These are phyloP conservation scores for Neopestalotiopsis sp. DNA, from an alignment of 2,329 filamentous ascomycete genomes.

Conservation along the genomic window DNA sequence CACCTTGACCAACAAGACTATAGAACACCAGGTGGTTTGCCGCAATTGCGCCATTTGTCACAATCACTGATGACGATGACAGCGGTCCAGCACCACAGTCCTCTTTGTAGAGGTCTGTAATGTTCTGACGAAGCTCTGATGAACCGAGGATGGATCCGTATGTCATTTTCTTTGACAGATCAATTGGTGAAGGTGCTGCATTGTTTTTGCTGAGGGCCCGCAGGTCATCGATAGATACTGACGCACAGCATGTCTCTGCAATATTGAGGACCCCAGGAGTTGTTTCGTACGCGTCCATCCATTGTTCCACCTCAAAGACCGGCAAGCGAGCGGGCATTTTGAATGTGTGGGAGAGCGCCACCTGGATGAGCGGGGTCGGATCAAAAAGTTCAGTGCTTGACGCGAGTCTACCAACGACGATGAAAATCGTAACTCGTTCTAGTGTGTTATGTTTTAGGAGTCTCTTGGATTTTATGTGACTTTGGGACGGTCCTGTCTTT, in stretches of 20 bases:
- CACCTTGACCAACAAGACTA: slow-evolving; percentile 70
- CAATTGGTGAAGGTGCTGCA: slow-evolving; percentile 43
- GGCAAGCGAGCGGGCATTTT: slow-evolving; percentile 38
- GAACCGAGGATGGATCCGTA: slow-evolving; percentile 79
- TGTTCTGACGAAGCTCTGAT: slow-evolving; percentile 63
- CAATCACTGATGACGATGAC: slow-evolving; percentile 66
- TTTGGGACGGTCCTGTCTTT: no score
- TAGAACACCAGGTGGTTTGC: slow-evolving; percentile 87
- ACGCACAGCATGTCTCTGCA: slow-evolving; percentile 79
- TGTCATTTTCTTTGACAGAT: slow-evolving; percentile 64
- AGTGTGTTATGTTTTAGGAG: no score
- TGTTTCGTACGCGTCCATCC: slow-evolving; percentile 65
- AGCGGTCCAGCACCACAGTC: slow-evolving; percentile 47
- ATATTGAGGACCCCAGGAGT: slow-evolving; percentile 69
- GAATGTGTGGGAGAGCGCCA: no score
- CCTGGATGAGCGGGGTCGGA: no score
- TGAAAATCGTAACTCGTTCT: no score
- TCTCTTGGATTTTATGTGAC: no score
- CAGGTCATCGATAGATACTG: slow-evolving; percentile 74
- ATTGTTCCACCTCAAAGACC: slow-evolving; percentile 74
- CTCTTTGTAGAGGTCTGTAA: slow-evolving; percentile 69
- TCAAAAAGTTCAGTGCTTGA: no score
- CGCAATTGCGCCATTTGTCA: slow-evolving; percentile 80
- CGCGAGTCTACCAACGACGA: no score
- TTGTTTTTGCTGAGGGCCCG: slow-evolving; percentile 62